Percentiles rank a stretch among this genome's conserved stretches.
Conservation (phyloP, 805 yeast species). For the Candida lessepsii region DNA sequence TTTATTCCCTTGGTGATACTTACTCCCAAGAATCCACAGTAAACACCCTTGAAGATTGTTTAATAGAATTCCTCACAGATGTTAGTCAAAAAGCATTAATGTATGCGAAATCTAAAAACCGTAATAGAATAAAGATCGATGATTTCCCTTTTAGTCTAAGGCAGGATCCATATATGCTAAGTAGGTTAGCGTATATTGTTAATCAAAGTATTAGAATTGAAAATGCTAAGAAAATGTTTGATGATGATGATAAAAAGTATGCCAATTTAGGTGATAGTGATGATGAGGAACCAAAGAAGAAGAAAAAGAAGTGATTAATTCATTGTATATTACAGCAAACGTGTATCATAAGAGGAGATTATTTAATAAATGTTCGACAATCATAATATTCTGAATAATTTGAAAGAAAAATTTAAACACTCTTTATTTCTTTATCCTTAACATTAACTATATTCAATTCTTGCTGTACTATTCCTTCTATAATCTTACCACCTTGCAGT, state of each 20-base stretch:
- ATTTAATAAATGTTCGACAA: too few relatives aligned
- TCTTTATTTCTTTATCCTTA: too few relatives aligned
- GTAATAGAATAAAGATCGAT: slow-evolving; percentile 39
- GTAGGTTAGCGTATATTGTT: slow-evolving; percentile 39
- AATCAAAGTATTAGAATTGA: slow-evolving; percentile 38
- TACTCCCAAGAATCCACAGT: slow-evolving; percentile 38
- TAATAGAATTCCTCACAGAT: slow-evolving; percentile 37
- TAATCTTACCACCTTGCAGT: neutral
- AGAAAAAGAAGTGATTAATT: slow-evolving; percentile 3
- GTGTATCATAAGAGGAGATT: too few relatives aligned
- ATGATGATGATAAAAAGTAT: slow-evolving; percentile 25
- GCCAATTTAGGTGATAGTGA: slow-evolving; percentile 10
- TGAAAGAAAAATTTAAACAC: too few relatives aligned
- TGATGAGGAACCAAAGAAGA: slow-evolving; percentile 5
- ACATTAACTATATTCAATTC: too few relatives aligned
- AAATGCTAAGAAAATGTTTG: slow-evolving; percentile 41
- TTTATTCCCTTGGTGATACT: slow-evolving; percentile 44
- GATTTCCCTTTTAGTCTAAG: slow-evolving; percentile 42
- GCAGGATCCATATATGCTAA: slow-evolving; percentile 42
- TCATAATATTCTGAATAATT: too few relatives aligned
- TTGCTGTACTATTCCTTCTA: neutral
- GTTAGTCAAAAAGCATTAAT: slow-evolving; percentile 30
- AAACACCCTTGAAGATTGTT: slow-evolving; percentile 37
- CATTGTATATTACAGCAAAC: neutral
- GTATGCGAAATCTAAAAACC: slow-evolving; percentile 38